These are phyloP conservation scores for Mortierella sp. DNA, from an alignment of 371 early-diverging fungal species.

Conservation along the genomic window DNA sequence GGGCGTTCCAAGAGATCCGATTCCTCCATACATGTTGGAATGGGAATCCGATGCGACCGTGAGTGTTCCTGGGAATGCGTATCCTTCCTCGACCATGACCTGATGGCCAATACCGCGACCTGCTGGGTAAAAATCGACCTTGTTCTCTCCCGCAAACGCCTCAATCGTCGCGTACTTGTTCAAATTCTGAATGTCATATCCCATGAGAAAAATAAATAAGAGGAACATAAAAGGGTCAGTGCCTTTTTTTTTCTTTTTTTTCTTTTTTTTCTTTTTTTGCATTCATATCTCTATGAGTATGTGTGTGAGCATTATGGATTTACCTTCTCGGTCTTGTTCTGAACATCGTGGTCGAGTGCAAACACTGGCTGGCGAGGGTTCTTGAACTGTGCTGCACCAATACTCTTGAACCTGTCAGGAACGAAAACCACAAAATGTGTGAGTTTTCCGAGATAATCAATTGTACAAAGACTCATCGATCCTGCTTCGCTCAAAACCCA, in stretches of 20 bases:
- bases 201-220: neutral
- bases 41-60: slow-evolving; percentile 98
- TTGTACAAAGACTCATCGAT: no score
- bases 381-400: slow-evolving; percentile 86
- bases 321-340: slow-evolving; percentile 89
- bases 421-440: neutral
- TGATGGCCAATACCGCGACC: slow-evolving; percentile 98
- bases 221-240: neutral
- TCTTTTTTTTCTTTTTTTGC: neutral
- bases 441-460: no score
- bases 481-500: no score
- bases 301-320: no score
- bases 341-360: slow-evolving; percentile 97
- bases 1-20: slow-evolving; percentile 95
- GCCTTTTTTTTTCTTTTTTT: neutral
- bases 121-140: slow-evolving; percentile 94
- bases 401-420: slow-evolving; percentile 82
- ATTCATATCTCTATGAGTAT: no score
- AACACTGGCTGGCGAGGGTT: slow-evolving; percentile 91
- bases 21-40: slow-evolving; percentile 98
- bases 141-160: slow-evolving; percentile 84
- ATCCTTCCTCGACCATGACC: slow-evolving; percentile 96
- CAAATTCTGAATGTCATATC: slow-evolving; percentile 69
- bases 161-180: slow-evolving; percentile 89
- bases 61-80: slow-evolving; percentile 92